phyloP scores from a whole-genome alignment of 2,329 filamentous ascomycete genomes.

The Colletotrichum sp. region DNA sequence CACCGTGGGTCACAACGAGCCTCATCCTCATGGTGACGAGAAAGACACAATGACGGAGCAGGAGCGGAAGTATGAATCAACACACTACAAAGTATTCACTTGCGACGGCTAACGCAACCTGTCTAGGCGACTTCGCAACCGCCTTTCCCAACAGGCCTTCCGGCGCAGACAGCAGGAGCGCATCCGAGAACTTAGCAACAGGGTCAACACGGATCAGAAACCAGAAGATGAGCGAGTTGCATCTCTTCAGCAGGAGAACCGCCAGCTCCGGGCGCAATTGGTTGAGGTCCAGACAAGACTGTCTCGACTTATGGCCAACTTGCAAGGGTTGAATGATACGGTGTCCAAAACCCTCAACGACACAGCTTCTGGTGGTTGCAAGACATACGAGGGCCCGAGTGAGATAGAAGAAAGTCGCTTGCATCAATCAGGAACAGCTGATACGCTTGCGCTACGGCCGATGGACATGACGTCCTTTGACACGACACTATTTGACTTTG shows the following conservation, averaged over 20 bases:
- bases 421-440: not conserved
- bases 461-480: not conserved
- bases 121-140: slow-evolving; percentile 33
- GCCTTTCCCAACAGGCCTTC: slow-evolving; percentile 34
- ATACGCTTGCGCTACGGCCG: not conserved
- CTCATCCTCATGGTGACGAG: not conserved
- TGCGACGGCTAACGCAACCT: not conserved
- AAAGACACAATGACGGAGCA: not conserved
- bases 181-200: slow-evolving; percentile 28
- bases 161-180: slow-evolving; percentile 33
- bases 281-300: slow-evolving; percentile 32
- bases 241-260: slow-evolving; percentile 29
- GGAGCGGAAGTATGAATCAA: not conserved
- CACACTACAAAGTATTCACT: not conserved
- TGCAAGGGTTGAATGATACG: slow-evolving; percentile 28
- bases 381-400: rapidly evolving
- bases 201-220: slow-evolving; percentile 25
- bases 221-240: slow-evolving; percentile 27
- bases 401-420: not conserved
- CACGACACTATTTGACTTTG: not conserved
- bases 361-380: not conserved
- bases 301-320: slow-evolving; percentile 25
- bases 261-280: slow-evolving; percentile 27
- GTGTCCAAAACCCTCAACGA: slow-evolving; percentile 29
- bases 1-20: not conserved